Conservation (phyloP, 306 rosid species). For the Clitoria ternatea region DNA sequence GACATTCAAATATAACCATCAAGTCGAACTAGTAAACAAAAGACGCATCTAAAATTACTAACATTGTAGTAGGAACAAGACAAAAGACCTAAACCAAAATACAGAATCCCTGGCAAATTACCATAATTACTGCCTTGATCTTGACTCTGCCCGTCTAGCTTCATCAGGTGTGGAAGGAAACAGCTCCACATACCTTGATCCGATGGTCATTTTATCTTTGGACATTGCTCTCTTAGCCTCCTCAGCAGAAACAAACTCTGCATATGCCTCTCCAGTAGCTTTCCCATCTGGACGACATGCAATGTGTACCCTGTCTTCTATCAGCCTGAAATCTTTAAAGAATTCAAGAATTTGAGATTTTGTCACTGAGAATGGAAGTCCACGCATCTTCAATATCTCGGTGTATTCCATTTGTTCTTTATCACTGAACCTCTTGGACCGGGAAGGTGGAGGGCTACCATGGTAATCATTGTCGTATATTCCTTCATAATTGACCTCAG, state of each 20-base stretch:
- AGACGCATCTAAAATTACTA: constrained; percentile 24
- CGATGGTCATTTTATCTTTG: constrained; percentile 97
- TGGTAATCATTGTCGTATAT: constrained; percentile 81
- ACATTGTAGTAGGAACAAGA: constrained; percentile 17
- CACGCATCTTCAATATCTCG: constrained; percentile 96
- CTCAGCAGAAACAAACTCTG: constrained; percentile 79
- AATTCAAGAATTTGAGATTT: constrained; percentile 73
- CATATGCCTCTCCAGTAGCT: constrained; percentile 97
- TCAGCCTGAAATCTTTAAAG: constrained; percentile 65
- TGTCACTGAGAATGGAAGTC: constrained; percentile 72
- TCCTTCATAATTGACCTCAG: constrained; percentile 80
- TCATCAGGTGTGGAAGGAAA: constrained; percentile 97
- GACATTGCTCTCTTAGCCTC: constrained; percentile 93
- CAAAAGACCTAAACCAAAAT: constrained; percentile 27
- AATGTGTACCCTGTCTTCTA: constrained; percentile 79
- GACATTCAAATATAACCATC: constrained; percentile 31
- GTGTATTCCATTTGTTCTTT: constrained; percentile 95
- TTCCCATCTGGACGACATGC: constrained; percentile 97
- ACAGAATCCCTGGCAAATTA: constrained; percentile 1
- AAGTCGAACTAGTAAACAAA: constrained; percentile 24
- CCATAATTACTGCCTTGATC: constrained; percentile 77
- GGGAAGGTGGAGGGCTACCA: constrained; percentile 91
- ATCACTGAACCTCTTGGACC: constrained; percentile 75
- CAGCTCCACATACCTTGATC: constrained; percentile 97
- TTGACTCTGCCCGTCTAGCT: constrained; percentile 93